Evolutionary conservation across 2,329 filamentous ascomycete species (phyloP), one percentile per base, ranked within the genome.

Genomic region (Ascochyta rabiei): DNA sequence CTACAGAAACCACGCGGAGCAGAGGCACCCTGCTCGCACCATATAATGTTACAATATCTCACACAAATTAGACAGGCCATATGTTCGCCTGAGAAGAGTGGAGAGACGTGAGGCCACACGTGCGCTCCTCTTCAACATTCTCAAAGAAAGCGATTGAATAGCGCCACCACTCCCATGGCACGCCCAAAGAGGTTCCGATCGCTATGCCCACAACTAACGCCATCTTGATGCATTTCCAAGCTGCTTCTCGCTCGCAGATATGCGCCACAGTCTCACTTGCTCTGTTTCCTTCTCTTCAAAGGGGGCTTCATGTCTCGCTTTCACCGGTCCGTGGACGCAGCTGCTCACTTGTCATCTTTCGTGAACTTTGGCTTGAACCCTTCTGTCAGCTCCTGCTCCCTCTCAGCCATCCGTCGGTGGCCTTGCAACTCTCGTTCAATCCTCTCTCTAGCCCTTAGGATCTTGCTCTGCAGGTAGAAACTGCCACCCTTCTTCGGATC

Each of bases 381-480:
- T 60, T 91, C 88, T 72, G 89, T 86, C 48, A 89, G 69, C 76
- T 96, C 92, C 51, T 88, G 87, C 71, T 96, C 91, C 68, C 86
- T 82, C 64, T 87, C 86, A 13, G 84, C 83, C 72, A 88, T 86
- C 72, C 90, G 88, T 68, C 86, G 82, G 56, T 87, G 84, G 55
- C 89, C 86, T 61, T 87, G 83, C 35, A 95, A 80, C 77, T 99
- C 93, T 68, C 89, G 83, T 80, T 98, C 93, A 78, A 99, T 89
- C 61, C 95, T 83, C 79, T 99, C 93, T 68, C 93, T 86, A 54
- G 95, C 95, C 59, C 95, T 84, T 66, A 98, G 79, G 50, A 99
- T 86, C 80, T 99, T 99, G 82, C 93, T 98, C 79, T 99, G 95
- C 43, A 99, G 82, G 77, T 99, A 99, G 78, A 99, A 99, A 70